These are phyloP conservation scores for Borealophlyctis nickersoniae DNA, from an alignment of 192 early-diverging fungal genomes.

Conservation along the genomic window DNA sequence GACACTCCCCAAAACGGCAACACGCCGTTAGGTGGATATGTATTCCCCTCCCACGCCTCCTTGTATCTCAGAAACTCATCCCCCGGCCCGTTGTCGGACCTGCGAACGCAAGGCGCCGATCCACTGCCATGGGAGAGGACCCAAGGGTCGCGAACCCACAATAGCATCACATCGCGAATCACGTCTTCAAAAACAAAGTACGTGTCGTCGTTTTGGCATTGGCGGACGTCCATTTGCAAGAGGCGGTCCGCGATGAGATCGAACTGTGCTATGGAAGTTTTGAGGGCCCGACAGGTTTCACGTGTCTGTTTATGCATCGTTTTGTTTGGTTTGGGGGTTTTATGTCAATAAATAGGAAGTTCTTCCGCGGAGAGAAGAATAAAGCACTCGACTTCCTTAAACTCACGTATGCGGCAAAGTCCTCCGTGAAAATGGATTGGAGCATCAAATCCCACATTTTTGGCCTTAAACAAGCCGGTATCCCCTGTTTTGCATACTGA, in stretches of 20 bases:
- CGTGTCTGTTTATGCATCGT: conserved; percentile 18
- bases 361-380: not conserved
- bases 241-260: conserved; percentile 47
- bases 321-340: not conserved
- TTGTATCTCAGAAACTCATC: conserved; percentile 6
- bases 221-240: conserved; percentile 40
- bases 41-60: conserved; percentile 9
- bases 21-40: conserved; percentile 48
- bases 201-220: conserved; percentile 50
- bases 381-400: not conserved
- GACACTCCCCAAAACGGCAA: conserved; percentile 51
- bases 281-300: conserved; percentile 31
- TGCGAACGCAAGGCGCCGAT: conserved; percentile 2
- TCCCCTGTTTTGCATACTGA: conserved; percentile 37
- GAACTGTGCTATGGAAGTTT: conserved; percentile 28
- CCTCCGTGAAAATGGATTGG: conserved; percentile 37
- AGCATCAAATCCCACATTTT: conserved; percentile 45
- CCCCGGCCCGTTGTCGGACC: not conserved
- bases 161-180: conserved; percentile 39
- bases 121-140: conserved; percentile 15
- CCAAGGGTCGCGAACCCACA: conserved; percentile 55
- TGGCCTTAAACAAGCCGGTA: conserved; percentile 38
- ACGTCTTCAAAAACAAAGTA: conserved; percentile 63
- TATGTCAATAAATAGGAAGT: not conserved
- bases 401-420: conserved; percentile 25